Evolutionary conservation across 2,329 filamentous ascomycete species (phyloP).

Genomic region (Meredithiella fracta): DNA sequence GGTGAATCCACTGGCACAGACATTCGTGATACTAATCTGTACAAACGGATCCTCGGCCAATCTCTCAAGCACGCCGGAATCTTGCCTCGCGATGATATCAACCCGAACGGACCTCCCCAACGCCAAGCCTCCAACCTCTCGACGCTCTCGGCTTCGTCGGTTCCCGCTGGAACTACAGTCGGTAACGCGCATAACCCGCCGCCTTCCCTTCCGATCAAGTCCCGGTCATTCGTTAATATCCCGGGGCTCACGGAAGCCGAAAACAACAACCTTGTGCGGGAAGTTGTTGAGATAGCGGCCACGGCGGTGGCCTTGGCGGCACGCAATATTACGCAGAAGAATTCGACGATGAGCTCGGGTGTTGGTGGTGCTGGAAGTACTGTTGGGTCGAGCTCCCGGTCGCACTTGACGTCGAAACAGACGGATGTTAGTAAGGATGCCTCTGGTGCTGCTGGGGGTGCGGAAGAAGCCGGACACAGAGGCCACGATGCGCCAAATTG

Average conservation of each 20-base stretch:
- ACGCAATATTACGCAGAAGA: constrained; percentile 40
- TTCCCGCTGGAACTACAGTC: constrained; percentile 16
- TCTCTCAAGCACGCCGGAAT: constrained; percentile 73
- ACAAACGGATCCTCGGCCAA: constrained; percentile 84
- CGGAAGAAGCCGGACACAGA: constrained; percentile 33
- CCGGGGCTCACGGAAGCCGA: constrained; percentile 67
- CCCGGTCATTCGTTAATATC: constrained; percentile 33
- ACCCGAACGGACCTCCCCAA: constrained; percentile 18
- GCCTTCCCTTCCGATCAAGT: constrained; percentile 30
- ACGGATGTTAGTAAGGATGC: constrained; percentile 16
- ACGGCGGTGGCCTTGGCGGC: constrained; percentile 79
- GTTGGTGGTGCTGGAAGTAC: not conserved
- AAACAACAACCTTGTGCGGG: constrained; percentile 63
- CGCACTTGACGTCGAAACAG: constrained; percentile 3
- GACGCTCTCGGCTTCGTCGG: constrained; percentile 25
- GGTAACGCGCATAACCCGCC: constrained; percentile 19
- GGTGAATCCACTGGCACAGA: constrained; percentile 41
- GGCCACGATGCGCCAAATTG: constrained; percentile 98
- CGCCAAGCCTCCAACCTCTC: constrained; percentile 24
- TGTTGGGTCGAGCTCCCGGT: not conserved
- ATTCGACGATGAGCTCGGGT: not conserved
- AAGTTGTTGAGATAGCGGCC: constrained; percentile 86
- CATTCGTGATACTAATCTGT: constrained; percentile 74
- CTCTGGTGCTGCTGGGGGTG: constrained; percentile 17
- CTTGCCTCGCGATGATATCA: constrained; percentile 32